Conservation (phyloP, 129 eudicot species). For the Kitagawia praeruptora region DNA sequence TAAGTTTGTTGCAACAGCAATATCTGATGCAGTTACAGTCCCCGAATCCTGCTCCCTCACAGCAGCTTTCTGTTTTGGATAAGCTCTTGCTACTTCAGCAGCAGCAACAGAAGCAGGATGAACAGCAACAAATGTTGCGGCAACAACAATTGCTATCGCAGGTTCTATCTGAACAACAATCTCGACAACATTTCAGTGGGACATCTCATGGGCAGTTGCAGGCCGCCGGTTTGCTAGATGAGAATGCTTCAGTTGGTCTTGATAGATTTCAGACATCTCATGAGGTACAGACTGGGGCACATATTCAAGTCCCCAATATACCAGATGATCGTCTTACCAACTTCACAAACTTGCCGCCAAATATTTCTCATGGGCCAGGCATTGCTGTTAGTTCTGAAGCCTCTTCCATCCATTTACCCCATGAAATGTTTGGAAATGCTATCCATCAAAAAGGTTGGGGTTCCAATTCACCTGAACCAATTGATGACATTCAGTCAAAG, state of each 20-base stretch:
- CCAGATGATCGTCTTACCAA: slow-evolving; percentile 23
- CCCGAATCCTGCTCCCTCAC: slow-evolving; percentile 53
- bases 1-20: slow-evolving; percentile 71
- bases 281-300: slow-evolving; percentile 46
- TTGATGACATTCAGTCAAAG: slow-evolving; percentile 19
- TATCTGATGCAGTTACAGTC: slow-evolving; percentile 56
- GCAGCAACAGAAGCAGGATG: slow-evolving; percentile 58
- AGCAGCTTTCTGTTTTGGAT: slow-evolving; percentile 56
- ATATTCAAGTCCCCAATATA: slow-evolving; percentile 33
- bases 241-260: slow-evolving; percentile 36
- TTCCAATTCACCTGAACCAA: slow-evolving; percentile 17
- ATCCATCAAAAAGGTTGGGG: slow-evolving; percentile 23
- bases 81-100: slow-evolving; percentile 66
- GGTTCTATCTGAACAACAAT: slow-evolving; percentile 45
- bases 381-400: slow-evolving; percentile 27
- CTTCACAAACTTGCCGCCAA: slow-evolving; percentile 27
- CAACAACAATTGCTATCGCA: slow-evolving; percentile 70
- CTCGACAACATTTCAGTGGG: slow-evolving; percentile 42
- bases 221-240: slow-evolving; percentile 34
- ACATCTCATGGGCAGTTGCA: slow-evolving; percentile 43
- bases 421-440: slow-evolving; percentile 44
- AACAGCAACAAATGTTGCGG: slow-evolving; percentile 48
- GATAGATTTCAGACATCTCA: slow-evolving; percentile 30
- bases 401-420: slow-evolving; percentile 48
- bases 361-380: slow-evolving; percentile 25